Evolutionary conservation across 2,329 filamentous ascomycete genomes (phyloP).

Genomic region (Colletotrichum sp.): DNA sequence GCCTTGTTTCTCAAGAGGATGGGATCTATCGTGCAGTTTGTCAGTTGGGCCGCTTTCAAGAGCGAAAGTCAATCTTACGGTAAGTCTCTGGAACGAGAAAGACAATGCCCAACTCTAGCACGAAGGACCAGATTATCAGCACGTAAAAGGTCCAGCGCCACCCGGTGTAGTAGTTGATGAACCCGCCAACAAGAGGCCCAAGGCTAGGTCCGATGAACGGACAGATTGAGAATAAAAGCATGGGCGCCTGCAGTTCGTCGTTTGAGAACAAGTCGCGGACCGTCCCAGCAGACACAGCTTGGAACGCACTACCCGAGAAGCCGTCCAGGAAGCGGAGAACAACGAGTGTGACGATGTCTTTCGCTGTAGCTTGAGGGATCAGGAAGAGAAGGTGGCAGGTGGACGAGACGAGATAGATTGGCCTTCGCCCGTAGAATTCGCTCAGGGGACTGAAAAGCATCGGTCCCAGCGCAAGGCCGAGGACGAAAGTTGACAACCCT

Average conservation of each 20-base stretch:
- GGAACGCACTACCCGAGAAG: conserved; percentile 70
- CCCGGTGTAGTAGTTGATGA: conserved; percentile 76
- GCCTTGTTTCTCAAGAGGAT: conserved; percentile 78
- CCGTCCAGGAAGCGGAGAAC: conserved; percentile 80
- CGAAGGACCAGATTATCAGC: conserved; percentile 80
- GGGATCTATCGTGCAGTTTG: conserved; percentile 48
- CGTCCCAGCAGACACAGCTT: conserved; percentile 82
- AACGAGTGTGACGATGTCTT: conserved; percentile 80
- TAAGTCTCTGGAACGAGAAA: conserved; percentile 89
- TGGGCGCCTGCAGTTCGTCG: conserved; percentile 75
- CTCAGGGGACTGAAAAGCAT: conserved; percentile 68
- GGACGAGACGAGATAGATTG: conserved; percentile 81
- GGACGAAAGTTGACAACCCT: conserved; percentile 82
- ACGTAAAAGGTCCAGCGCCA: conserved; percentile 90
- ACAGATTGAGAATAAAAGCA: conserved; percentile 78
- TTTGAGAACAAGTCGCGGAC: conserved; percentile 80
- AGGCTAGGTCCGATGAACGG: conserved; percentile 68
- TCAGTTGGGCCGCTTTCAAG: conserved; percentile 7
- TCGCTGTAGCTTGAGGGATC: conserved; percentile 79
- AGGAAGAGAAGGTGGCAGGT: conserved; percentile 78
- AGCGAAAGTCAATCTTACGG: conserved; percentile 46
- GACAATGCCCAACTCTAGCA: conserved; percentile 67
- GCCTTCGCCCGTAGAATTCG: conserved; percentile 82
- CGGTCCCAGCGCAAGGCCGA: conserved; percentile 71
- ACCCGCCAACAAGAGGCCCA: conserved; percentile 73